Evolutionary conservation across 75 land plant genomes (phyloP).

Genomic region (Isoetes taiwanensis): DNA sequence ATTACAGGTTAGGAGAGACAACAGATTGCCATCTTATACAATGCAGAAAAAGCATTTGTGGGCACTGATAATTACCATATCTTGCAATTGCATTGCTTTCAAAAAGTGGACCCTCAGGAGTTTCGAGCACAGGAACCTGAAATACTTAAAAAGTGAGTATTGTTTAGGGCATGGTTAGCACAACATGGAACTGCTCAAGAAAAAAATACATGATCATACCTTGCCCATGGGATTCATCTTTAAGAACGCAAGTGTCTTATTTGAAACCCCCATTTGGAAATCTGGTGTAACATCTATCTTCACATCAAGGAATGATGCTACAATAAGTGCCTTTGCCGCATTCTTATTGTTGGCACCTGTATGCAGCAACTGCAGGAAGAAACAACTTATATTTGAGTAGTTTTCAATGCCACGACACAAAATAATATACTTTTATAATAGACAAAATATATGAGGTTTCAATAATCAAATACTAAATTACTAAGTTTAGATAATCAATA

Average conservation of each 20-base stretch:
- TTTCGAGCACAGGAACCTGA: constrained; percentile 83
- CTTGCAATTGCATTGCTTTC: constrained; percentile 97
- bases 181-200: too few species aligned
- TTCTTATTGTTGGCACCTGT: constrained; percentile 46
- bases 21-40: too few species aligned
- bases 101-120: constrained; percentile 80
- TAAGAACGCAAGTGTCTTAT: constrained; percentile 69
- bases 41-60: neutral
- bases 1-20: too few species aligned
- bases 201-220: too few species aligned
- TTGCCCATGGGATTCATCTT: constrained; percentile 93
- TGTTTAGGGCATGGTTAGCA: too few species aligned
- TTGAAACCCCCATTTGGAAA: constrained; percentile 81
- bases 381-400: neutral
- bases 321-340: constrained; percentile 59
- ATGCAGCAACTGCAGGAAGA: constrained; percentile 45
- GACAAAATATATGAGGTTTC: too few species aligned
- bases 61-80: constrained; percentile 36
- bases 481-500: too few species aligned
- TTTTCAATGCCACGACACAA: too few species aligned
- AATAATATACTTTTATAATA: too few species aligned
- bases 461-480: too few species aligned
- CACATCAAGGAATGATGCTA: constrained; percentile 71
- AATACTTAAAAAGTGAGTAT: too few species aligned
- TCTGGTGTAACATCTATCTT: constrained; percentile 37